Percentiles rank a stretch among this genome's conserved stretches.
phyloP scores from a whole-genome alignment of 192 early-diverging fungal species.

The Coemansia sp. region DNA sequence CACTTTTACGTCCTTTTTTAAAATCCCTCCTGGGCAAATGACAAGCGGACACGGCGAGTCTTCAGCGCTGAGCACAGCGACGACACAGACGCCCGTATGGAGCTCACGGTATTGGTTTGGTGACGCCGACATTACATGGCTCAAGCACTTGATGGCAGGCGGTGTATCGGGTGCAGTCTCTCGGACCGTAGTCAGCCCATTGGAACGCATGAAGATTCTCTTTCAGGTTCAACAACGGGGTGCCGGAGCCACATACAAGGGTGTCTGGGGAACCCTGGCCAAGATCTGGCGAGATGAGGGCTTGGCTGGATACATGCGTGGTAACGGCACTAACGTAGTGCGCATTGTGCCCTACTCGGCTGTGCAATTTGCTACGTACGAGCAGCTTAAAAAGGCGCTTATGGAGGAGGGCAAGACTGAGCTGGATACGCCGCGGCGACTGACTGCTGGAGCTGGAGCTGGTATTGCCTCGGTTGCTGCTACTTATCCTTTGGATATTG shows the following conservation, averaged over 20 bases:
- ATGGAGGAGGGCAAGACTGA: slow-evolving; percentile 66
- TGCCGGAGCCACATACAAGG: slow-evolving; percentile 61
- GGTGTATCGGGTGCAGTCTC: slow-evolving; percentile 75
- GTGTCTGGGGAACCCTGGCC: slow-evolving; percentile 64
- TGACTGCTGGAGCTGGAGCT: slow-evolving; percentile 70
- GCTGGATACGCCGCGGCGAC: slow-evolving; percentile 65
- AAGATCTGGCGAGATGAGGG: slow-evolving; percentile 82
- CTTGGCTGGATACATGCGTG: slow-evolving; percentile 65
- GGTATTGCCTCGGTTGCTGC: slow-evolving; percentile 73
- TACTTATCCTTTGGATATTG: slow-evolving; percentile 77
- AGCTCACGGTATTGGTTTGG: slow-evolving; percentile 55
- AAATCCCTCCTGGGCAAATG: slow-evolving; percentile 7
- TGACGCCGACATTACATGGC: slow-evolving; percentile 53
- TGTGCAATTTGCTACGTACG: slow-evolving; percentile 78
- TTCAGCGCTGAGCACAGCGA: slow-evolving; percentile 21
- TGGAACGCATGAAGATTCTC: slow-evolving; percentile 83
- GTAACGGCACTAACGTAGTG: slow-evolving; percentile 82
- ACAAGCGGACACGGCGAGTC: slow-evolving; percentile 21
- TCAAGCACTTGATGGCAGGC: slow-evolving; percentile 73
- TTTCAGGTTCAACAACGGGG: slow-evolving; percentile 61
- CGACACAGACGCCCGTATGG: slow-evolving; percentile 23
- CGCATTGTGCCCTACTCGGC: slow-evolving; percentile 81
- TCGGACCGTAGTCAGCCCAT: slow-evolving; percentile 73
- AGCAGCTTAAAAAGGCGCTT: slow-evolving; percentile 69
- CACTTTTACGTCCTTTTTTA: background rate